Evolutionary conservation across 805 yeast genomes (phyloP), one percentile per base, ranked within the genome.

Genomic region (Grigorovia jiainica): DNA sequence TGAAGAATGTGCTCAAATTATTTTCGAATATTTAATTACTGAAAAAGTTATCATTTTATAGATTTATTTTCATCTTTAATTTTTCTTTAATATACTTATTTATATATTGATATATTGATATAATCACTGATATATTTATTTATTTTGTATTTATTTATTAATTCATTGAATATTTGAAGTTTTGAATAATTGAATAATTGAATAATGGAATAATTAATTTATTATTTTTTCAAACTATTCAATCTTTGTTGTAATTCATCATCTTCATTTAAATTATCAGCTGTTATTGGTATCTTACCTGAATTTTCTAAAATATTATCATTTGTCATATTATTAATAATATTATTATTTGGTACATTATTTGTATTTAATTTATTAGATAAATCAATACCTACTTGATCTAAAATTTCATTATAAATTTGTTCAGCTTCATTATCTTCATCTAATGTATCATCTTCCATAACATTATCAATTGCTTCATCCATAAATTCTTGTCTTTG

Each of bases 401-500:
- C 99, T 55, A 92, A 69, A 0, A 94, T 97, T 61, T 82, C 86
- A 55, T 80, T 78, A 39, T 94, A 92, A 40, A 89, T 82, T 54
- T 87, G 95, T 56, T 89, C 96, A 3, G 83, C 82, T 60, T 89
- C 95, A 50, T 82, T 92, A 48, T 83, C 95, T 46, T 84, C 94
- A 50, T 79, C 83, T 44, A 85, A 78, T 54, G 86, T 97, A 56
- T 82, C 87, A 54, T 81, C 87, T 41, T 82, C 95, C 92, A 92
- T 87, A 16, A 92, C 84, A 60, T 90, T 96, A 58, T 92, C 99
- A 53, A 92, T 82, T 16, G 96, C 94, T 59, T 92, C 98, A 59
- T 92, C 98, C 83, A 92, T 92, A 77, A 94, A 86, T 61, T 94
- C 99, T 63, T 94, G 97, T 56, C 95, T 81, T 66, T 92, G 98